Evolutionary conservation across 108 stramenopile genomes (phyloP).

Genomic region (Parietichytrium sp.): DNA sequence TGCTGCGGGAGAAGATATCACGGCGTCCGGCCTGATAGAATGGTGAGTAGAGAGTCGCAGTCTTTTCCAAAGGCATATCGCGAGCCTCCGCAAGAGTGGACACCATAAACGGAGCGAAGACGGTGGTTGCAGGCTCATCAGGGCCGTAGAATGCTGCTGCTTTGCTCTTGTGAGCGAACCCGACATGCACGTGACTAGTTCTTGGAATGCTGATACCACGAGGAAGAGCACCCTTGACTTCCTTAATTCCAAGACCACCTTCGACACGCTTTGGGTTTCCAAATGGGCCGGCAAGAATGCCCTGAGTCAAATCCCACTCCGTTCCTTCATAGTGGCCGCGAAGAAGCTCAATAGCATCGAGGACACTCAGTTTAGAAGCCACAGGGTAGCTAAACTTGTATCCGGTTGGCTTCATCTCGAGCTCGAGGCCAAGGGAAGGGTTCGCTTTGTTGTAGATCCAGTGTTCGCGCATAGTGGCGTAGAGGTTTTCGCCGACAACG

Average conservation of each 20-base stretch:
- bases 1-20: neutral
- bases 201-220: slow-evolving; percentile 30
- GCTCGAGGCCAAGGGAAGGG: slow-evolving; percentile 50
- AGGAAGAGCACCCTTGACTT: neutral
- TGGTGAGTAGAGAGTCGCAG: neutral
- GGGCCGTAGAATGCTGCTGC: neutral
- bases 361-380: slow-evolving; percentile 43
- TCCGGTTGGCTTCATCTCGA: slow-evolving; percentile 60
- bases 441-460: slow-evolving; percentile 44
- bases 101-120: slow-evolving; percentile 17
- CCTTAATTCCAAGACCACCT: neutral
- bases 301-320: slow-evolving; percentile 56
- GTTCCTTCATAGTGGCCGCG: slow-evolving; percentile 75
- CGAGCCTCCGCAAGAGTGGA: neutral
- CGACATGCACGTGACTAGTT: slow-evolving; percentile 8
- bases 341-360: slow-evolving; percentile 62
- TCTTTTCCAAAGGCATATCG: neutral
- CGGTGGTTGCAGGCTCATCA: slow-evolving; percentile 22
- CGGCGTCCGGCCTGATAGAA: neutral
- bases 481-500: slow-evolving; percentile 34
- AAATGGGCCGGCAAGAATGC: slow-evolving; percentile 50
- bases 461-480: slow-evolving; percentile 59
- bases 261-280: slow-evolving; percentile 45
- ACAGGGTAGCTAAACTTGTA: slow-evolving; percentile 68
- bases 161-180: neutral